Base-by-base conservation (phyloP, 2,329 filamentous ascomycete genomes). In the Chalaropsis ovoidea region DNA sequence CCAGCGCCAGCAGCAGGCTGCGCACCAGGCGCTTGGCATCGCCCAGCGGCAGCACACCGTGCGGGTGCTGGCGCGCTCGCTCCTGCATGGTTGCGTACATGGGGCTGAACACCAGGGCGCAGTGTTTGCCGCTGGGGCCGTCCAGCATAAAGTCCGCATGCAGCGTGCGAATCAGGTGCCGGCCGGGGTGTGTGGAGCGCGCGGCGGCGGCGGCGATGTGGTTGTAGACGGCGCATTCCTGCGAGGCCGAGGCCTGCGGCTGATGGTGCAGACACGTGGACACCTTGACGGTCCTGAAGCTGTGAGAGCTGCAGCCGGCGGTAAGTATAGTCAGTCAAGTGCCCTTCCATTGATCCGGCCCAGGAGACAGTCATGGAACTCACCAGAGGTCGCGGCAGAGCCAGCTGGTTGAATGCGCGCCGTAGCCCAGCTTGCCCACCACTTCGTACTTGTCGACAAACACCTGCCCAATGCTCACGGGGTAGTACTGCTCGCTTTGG, bases 331-430 rank as follows among this genome's bases (percentile, higher is more conserved):
- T 27, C 22, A 45, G 42, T 2, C 7, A 27, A 42, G 17, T 13
- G 35, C 24, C 42, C 5, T 31, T 45, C 13, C 11, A 39, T 27
- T 42, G 11, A 41, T 11, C n/a, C 17, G 62, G 22, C 22, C 5
- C 11, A 42, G 62, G n/a, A 3, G 17, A 27, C 13, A 45, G 47
- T 0, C 8, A 58, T 13, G 2, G 13, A 7, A 68, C 62, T 11
- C 61, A 72, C 70, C 63, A 8, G 6, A 70, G 60, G 62, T 73
- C 71, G 7, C 69, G 69, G 17, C 69, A 70, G 4, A 72, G 63
- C 71, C 72, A 72, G 10, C 68, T 69, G 0, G 71, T 72, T 0
- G 72, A 73, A 4, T 67, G 69, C 2, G 70, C 69, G 7, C 72
- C 71, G 39, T 69, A 72, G 0, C 72, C 71, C 17, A 72, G 67